Conservation (phyloP, 2,329 filamentous ascomycete species). For the Plenodomus lindquistii region DNA sequence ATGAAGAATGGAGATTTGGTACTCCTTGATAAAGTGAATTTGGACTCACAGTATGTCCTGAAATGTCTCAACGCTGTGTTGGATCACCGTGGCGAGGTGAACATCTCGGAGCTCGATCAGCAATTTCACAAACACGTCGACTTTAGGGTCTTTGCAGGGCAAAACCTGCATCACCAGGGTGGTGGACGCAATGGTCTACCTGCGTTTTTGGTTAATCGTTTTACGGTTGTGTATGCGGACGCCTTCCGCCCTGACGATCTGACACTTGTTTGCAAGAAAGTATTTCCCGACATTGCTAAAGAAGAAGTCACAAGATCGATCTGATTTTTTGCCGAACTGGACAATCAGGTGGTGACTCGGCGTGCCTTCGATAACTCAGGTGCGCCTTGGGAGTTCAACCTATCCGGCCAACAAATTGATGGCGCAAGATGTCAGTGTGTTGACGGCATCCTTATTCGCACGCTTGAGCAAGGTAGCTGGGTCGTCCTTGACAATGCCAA, state of each 20-base stretch:
- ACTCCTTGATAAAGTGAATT: slow-evolving; percentile 95
- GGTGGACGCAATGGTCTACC: slow-evolving; percentile 93
- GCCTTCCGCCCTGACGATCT: slow-evolving; percentile 82
- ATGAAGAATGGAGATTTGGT: slow-evolving; percentile 99
- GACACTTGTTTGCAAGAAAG: slow-evolving; percentile 75
- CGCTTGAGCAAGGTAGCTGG: slow-evolving; percentile 85
- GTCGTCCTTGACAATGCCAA: slow-evolving; percentile 98
- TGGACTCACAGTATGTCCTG: slow-evolving; percentile 93
- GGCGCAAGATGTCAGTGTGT: slow-evolving; percentile 94
- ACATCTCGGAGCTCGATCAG: slow-evolving; percentile 92
- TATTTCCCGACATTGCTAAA: slow-evolving; percentile 67
- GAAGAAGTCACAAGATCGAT: slow-evolving; percentile 70
- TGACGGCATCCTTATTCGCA: slow-evolving; percentile 87
- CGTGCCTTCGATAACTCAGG: slow-evolving; percentile 60
- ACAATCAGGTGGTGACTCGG: slow-evolving; percentile 67
- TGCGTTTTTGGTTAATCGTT: slow-evolving; percentile 95
- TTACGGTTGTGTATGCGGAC: slow-evolving; percentile 96
- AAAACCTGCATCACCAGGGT: slow-evolving; percentile 97
- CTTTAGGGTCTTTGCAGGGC: slow-evolving; percentile 94
- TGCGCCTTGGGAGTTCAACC: slow-evolving; percentile 93
- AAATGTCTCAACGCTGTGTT: slow-evolving; percentile 96
- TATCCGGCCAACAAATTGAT: slow-evolving; percentile 63
- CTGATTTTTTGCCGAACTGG: slow-evolving; percentile 77
- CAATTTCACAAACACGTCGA: slow-evolving; percentile 87
- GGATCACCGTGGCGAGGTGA: slow-evolving; percentile 94